These are phyloP conservation scores for Nicotiana noctiflora DNA, from an alignment of 257 asterid species.

Conservation along the genomic window DNA sequence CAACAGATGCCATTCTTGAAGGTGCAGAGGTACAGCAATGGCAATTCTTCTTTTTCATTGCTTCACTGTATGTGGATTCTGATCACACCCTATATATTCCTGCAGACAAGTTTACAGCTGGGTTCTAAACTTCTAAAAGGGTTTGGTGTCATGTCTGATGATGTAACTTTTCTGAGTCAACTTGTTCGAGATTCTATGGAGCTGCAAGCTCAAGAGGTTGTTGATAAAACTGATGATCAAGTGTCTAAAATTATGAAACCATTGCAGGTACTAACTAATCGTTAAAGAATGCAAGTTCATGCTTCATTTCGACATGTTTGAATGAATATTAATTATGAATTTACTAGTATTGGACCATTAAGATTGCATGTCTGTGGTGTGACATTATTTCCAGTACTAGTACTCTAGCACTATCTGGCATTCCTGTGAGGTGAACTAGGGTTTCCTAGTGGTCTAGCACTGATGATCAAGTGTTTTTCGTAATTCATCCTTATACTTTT, in stretches of 20 bases:
- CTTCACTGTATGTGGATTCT: conserved; percentile 14
- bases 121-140: conserved; percentile 92
- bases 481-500: too few species aligned
- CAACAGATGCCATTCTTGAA: conserved; percentile 93
- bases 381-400: neutral
- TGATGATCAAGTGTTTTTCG: too few species aligned
- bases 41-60: conserved; percentile 1
- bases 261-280: conserved; percentile 49
- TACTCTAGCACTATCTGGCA: neutral
- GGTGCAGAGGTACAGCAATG: conserved; percentile 65
- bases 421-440: neutral
- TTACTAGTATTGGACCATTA: neutral
- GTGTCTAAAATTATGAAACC: conserved; percentile 59
- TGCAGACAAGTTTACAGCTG: conserved; percentile 94
- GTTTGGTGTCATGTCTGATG: conserved; percentile 92
- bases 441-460: too few species aligned
- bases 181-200: conserved; percentile 87
- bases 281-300: neutral
- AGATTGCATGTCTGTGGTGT: neutral
- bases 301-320: neutral
- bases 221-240: conserved; percentile 40
- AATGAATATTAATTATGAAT: conserved; percentile 4
- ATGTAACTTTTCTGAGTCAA: conserved; percentile 68
- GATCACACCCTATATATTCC: conserved; percentile 7
- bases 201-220: conserved; percentile 77